phyloP scores from a whole-genome alignment of 805 yeast genomes.

The Monosporozyma unispora region DNA sequence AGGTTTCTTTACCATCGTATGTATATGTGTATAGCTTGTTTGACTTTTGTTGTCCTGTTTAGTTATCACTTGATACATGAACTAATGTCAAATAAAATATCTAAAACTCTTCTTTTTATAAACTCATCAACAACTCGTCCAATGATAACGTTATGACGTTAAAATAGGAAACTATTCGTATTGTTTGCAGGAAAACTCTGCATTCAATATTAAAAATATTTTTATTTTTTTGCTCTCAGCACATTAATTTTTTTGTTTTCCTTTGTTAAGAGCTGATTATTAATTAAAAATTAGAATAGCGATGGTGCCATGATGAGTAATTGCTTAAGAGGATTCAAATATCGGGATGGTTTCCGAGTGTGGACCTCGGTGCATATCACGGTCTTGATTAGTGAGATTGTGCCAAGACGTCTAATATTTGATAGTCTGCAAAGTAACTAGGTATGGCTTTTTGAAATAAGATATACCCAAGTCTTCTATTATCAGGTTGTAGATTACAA shows the following conservation, averaged over 20 bases:
- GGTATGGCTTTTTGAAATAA: neutral
- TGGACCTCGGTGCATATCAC: neutral
- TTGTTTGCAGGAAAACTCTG: neutral
- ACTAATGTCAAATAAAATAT: neutral
- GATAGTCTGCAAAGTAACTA: neutral
- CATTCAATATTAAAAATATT: neutral
- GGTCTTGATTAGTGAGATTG: neutral
- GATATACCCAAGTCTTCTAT: neutral
- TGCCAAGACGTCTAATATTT: neutral
- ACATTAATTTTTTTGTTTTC: neutral
- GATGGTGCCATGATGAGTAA: neutral
- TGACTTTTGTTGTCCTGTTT: neutral
- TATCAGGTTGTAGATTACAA: neutral
- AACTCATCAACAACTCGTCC: neutral
- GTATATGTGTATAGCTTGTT: neutral
- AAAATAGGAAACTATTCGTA: neutral
- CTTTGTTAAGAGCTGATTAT: neutral
- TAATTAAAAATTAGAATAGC: neutral
- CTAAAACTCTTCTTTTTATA: neutral
- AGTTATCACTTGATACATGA: neutral
- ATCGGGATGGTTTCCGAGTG: neutral
- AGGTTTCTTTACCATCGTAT: conserved; percentile 3
- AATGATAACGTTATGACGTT: neutral
- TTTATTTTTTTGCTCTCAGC: neutral
- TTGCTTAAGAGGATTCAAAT: neutral